Evolutionary conservation across 345 rosid species (phyloP), one percentile per base, ranked within the genome.

Genomic region (Salix caprea): DNA sequence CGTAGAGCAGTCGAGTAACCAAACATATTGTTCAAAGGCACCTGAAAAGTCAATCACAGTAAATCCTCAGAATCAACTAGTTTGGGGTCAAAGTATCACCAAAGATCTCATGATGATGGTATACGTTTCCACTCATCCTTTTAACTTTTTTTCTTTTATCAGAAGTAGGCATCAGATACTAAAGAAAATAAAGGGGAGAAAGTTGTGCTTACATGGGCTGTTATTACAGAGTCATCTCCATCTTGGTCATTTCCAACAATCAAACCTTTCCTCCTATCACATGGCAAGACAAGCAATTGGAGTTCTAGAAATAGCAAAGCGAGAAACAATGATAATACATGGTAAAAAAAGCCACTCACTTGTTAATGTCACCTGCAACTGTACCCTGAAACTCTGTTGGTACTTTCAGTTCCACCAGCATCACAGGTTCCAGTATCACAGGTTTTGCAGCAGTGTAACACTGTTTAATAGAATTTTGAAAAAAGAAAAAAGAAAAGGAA

Each of bases 331-430:
- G 52, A 72, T 56, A 75, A 69, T 50, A 62, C 30, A 67, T 62
- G 48, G 73, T 74, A 28, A 54, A 28, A 26, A 74, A 54, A 36
- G 28, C 23, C 28, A 34, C 48, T 72, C 82, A 96, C 99, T 94
- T 96, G 89, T 96, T 96, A 69, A 96, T 87, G 84, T 96, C 98
- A 82, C 98, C 99, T 74, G 96, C 94, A 65, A 91, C 97, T 40
- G 93, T 87, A 12, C 99, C 99, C 91, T 96, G 99, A 84, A 92
- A 94, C 74, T 96, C 98, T 24, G 97, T 90, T 11, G 99, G 99
- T 16, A 89, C 91, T 85, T 96, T 96, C 81, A 96, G 82, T 88
- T 96, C 99, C 30, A 96, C 97, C 87, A 90, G 74, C 98, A 96
- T 96, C 58, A 96, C 85, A 11, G 99, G 99, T 85, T 96, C 99